Base-by-base conservation (phyloP, 192 early-diverging fungal genomes). In the Diversispora eburnea region DNA sequence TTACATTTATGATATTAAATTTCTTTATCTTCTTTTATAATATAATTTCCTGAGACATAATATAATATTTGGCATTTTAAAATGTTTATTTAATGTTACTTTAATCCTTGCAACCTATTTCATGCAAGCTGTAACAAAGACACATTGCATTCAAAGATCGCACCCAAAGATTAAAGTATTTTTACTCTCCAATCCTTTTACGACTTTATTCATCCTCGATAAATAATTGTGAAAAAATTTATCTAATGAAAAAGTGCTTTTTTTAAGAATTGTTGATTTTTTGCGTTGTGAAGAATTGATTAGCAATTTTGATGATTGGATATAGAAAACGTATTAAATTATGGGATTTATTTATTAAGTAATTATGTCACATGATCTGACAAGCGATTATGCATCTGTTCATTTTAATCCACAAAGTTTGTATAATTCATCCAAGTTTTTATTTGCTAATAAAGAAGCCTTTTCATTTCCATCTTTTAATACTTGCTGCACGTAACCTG, bases 391-490 rank as follows among this genome's bases (percentile, higher is more conserved):
- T n/a, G n/a, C n/a, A n/a, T n/a, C n/a, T 33, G 51, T 4, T 10
- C n/a, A 54, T 3, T 54, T 54, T 61, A 93, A 81, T 2, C 92
- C 92, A 20, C 92, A 74, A 6, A 82, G 73, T 47, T 75, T 81
- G 46, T 84, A 78, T 8, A 89, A 82, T 74, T 88, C 81, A 19
- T 77, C 52, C 58, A 92, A 83, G 58, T 86, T 94, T 0, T 75
- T 70, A 17, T 80, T 76, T 0, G 94, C 93, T 56, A 87, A 81
- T 17, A 75, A 74, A 1, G 77, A 61, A 39, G 94, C 95, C 70
- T 76, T 84, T 3, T 77, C 78, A 22, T 92, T 92, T 10, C 92
- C 93, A 2, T 78, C 72, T 19, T 83, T 64, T 41, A 97, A 76
- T 9, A 93, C 86, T 3, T 67, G 42, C 42, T 93, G 83, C 0